Percentiles rank a stretch among this genome's conserved stretches.
Conservation (phyloP, 202 grass and related monocot genomes). For the Eragrostis tef region DNA sequence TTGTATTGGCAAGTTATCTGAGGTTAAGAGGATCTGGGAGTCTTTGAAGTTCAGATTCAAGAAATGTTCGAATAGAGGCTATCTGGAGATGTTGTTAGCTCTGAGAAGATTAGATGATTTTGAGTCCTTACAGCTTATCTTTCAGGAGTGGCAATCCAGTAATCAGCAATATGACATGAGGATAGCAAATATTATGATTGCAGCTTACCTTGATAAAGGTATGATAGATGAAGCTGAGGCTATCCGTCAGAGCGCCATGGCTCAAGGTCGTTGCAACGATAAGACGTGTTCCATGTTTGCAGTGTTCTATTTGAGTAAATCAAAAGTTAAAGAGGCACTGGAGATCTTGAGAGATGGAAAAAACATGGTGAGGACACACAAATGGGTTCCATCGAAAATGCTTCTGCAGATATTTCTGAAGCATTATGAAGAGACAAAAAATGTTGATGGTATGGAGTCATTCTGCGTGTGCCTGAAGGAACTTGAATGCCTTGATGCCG, state of each 20-base stretch:
- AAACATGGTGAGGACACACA: constrained; percentile 34
- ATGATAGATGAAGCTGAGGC: constrained; percentile 62
- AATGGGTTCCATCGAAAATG: constrained; percentile 40
- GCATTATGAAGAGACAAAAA: constrained; percentile 50
- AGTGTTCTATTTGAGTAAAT: constrained; percentile 47
- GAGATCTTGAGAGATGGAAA: constrained; percentile 46
- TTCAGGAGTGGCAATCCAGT: constrained; percentile 55
- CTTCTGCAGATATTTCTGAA: constrained; percentile 50
- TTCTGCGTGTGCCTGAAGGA: constrained; percentile 34
- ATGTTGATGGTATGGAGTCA: constrained; percentile 38
- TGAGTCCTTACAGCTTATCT: constrained; percentile 41
- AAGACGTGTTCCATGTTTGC: constrained; percentile 44
- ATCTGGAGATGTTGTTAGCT: constrained; percentile 55
- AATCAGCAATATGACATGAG: constrained; percentile 43
- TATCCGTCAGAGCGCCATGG: constrained; percentile 44
- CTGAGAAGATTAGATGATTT: constrained; percentile 54
- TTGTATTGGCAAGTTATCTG: constrained; percentile 48
- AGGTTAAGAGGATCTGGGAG: constrained; percentile 58
- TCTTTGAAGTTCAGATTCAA: constrained; percentile 47
- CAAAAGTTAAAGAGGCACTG: constrained; percentile 13
- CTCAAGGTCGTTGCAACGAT: constrained; percentile 30
- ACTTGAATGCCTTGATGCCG: constrained; percentile 35
- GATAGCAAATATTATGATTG: constrained; percentile 55
- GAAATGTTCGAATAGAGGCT: constrained; percentile 52
- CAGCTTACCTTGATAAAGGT: constrained; percentile 52